Evolutionary conservation across 2,329 filamentous ascomycete genomes (phyloP), one percentile per base, ranked within the genome.

Genomic region (Lasiodiplodia theobromae): DNA sequence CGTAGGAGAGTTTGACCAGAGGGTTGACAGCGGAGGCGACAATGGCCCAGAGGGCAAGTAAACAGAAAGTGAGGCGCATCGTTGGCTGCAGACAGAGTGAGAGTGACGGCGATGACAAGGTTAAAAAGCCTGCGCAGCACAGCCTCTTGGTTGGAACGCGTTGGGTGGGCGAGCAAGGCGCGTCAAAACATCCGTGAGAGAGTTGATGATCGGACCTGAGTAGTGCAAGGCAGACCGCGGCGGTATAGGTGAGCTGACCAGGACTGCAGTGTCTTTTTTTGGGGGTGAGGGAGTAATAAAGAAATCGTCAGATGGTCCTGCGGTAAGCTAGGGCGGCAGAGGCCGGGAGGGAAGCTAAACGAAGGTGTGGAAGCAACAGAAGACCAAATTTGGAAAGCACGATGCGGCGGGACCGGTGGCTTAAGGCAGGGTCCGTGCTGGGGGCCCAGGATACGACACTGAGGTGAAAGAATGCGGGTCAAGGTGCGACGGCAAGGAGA

Each of bases 1-100:
- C 86, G 75, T 94, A 94, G 3, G 84, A 85, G 25, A 94, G 82
- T 70, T 92, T 83, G 16, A 93, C 88, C 6, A 79, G 74, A 3
- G 77, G 70, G 21, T 81, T 73, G 31, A 83, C 77, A 16, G 82
- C 81, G 38, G 37, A 28, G 28, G 40, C 68, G 7, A 28, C 16
- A 21, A 56, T 10, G 25, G 40, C 58, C n/a, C 49, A 23, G 31
- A 68, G 51, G 38, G 58, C 40, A 40, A 68, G 21, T n/a, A 34
- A 38, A 28, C 18, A 52, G 38, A 52, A 5, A 25, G n/a, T 11
- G 21, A 47, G n/a, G n/a, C 28, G 31, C 60, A 64, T 64, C 10
- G n/a, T 64, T 47, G 18, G 2, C 25, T 31, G 47, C 28, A 28
- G 16, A 52, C 25, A 38, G 58, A 51, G 16, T 10, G 28, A 37